These are phyloP conservation scores for Phaeosphaeriaceae sp. DNA, from an alignment of 2,329 filamentous ascomycete species.

Conservation along the genomic window DNA sequence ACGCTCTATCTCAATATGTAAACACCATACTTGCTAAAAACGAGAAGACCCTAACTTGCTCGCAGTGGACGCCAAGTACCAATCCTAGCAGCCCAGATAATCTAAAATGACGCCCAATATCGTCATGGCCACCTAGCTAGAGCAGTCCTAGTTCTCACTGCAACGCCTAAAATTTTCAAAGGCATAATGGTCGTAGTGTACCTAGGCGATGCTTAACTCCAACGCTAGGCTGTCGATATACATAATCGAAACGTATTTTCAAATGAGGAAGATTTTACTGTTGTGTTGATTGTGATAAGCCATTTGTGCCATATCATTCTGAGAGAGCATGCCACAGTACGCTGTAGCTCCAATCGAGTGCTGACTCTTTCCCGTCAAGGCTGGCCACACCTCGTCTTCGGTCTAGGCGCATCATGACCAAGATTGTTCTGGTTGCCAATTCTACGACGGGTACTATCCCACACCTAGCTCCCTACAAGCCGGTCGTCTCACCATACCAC, in stretches of 20 bases:
- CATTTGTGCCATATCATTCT: too few relatives aligned
- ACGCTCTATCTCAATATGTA: neutral
- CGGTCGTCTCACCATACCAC: conserved; percentile 35
- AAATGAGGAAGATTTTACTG: too few relatives aligned
- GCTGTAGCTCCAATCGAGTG: too few relatives aligned
- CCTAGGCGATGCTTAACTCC: neutral
- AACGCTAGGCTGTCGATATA: too few relatives aligned
- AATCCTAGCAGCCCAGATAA: neutral
- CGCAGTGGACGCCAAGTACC: neutral
- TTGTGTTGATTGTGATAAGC: too few relatives aligned
- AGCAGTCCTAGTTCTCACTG: neutral
- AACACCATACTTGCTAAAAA: neutral
- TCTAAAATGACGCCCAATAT: neutral
- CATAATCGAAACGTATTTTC: too few relatives aligned
- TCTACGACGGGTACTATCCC: neutral
- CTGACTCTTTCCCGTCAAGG: too few relatives aligned
- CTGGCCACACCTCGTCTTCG: too few relatives aligned
- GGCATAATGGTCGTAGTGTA: neutral
- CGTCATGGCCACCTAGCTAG: neutral
- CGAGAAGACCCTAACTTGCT: neutral
- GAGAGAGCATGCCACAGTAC: too few relatives aligned
- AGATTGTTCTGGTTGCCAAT: too few relatives aligned
- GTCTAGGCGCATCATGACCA: too few relatives aligned
- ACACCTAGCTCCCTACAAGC: conserved; percentile 5
- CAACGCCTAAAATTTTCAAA: neutral